Evolutionary conservation across 192 early-diverging fungal species (phyloP), one percentile per base, ranked within the genome.

Genomic region (Rhizoclosmatium sp.): DNA sequence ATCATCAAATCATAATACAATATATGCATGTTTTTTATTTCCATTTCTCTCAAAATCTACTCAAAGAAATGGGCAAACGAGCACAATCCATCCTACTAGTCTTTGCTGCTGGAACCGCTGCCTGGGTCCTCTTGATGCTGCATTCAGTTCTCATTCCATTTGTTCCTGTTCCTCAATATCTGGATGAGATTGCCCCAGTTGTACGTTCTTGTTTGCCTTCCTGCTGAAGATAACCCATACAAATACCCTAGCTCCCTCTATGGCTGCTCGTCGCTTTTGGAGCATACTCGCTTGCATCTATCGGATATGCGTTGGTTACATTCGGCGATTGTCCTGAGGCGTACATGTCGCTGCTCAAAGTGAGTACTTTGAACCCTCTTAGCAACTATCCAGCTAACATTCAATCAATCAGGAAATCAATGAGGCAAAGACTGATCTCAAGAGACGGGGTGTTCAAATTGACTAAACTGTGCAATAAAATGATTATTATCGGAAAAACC

Each of bases 321-420:
- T 99, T 99, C 85, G 88, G 94, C 39, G 95, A 99, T 78, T 96
- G 95, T 84, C 94, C 95, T 56, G 95, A 95, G 65, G 97, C 96
- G 4, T 93, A 94, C 84, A 82, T 89, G 46, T 93, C 93, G 78
- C 89, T 99, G 42, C 85, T 93, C 87, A 76, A 81, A 84, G 94
- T 95, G 59, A 70, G 78, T 4, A 3, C 44, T 42, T 46, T 16
- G 40, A 56, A 0, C 51, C 16, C 31, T 51, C 48, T 75, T 71
- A 10, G 1, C 19, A 2, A 21, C 31, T 47, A 67, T 75, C 41
- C 3, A 3, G 16, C 47, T 39, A 67, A 14, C 31, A 31, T 31
- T 31, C 46, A 2, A 73, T 5, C 39, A 9, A 51, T 58, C 88
- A 97, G 92, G 92, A 97, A 88, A 95, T 97, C 69, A 84, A 90